Percentiles rank a stretch among this genome's conserved stretches.
Conservation (phyloP, 2,329 filamentous ascomycete species). For the Teratosphaeria pseudoeucalypti region DNA sequence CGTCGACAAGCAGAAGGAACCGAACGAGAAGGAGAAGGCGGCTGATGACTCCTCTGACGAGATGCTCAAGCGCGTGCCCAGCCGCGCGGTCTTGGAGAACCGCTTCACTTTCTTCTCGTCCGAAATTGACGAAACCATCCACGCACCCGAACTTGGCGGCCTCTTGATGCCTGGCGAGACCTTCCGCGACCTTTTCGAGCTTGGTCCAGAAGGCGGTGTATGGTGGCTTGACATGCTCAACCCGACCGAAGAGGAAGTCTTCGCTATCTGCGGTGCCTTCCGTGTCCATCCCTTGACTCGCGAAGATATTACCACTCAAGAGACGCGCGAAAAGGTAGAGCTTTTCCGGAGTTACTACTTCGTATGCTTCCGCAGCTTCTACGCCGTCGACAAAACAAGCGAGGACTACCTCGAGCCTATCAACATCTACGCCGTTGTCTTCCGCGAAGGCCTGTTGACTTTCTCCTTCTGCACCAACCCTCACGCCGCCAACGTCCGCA, state of each 20-base stretch:
- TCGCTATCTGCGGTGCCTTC: conserved; percentile 84
- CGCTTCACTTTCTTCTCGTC: conserved; percentile 97
- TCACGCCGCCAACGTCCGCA: conserved; percentile 80
- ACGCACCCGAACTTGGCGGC: conserved; percentile 79
- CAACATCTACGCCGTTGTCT: conserved; percentile 94
- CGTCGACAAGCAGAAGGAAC: conserved; percentile 13
- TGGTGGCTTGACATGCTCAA: conserved; percentile 97
- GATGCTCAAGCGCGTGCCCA: conserved; percentile 12
- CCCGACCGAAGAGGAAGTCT: conserved; percentile 79
- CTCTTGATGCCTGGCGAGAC: conserved; percentile 82
- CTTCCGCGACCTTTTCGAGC: conserved; percentile 76
- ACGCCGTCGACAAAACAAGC: conserved; percentile 65
- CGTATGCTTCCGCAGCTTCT: conserved; percentile 92
- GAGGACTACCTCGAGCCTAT: conserved; percentile 84
- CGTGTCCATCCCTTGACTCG: conserved; percentile 90
- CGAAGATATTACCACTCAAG: conserved; percentile 91
- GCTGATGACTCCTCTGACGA: conserved; percentile 23
- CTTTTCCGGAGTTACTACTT: conserved; percentile 97
- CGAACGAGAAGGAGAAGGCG: conserved; percentile 29
- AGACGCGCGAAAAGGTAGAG: conserved; percentile 96
- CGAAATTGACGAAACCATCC: conserved; percentile 84
- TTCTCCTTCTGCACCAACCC: conserved; percentile 86
- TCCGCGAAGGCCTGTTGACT: conserved; percentile 86
- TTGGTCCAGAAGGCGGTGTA: conserved; percentile 64
- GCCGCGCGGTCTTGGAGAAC: conserved; percentile 42